Percentiles rank a stretch among this genome's conserved stretches.
Evolutionary conservation across 495 filamentous ascomycete species (phyloP).

Genomic region (Penicillium simplicissimum): DNA sequence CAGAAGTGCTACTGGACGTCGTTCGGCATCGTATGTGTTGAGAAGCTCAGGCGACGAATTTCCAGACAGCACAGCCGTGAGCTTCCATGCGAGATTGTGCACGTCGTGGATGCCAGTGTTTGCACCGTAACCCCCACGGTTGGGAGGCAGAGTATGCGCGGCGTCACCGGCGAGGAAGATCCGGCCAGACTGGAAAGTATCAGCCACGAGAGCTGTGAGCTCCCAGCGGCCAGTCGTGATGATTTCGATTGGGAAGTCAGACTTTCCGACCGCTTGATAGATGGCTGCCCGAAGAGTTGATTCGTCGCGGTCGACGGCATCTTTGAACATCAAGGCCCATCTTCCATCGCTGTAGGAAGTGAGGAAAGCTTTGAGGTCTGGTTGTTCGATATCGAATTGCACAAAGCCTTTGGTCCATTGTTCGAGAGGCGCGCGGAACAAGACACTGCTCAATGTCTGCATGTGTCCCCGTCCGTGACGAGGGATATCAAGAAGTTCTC

Average conservation of each 20-base stretch:
- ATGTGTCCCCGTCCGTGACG: conserved; percentile 34
- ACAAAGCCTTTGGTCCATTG: conserved; percentile 23
- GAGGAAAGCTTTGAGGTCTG: conserved; percentile 26
- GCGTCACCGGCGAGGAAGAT: conserved; percentile 53
- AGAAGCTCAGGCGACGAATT: conserved; percentile 41
- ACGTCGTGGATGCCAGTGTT: conserved; percentile 53
- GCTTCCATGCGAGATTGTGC: conserved; percentile 50
- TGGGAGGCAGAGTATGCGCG: conserved; percentile 51
- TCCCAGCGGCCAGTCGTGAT: conserved; percentile 34
- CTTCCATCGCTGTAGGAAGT: conserved; percentile 31
- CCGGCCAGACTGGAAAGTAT: conserved; percentile 32
- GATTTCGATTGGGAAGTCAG: conserved; percentile 27
- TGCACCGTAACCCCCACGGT: conserved; percentile 48
- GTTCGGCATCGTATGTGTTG: conserved; percentile 50
- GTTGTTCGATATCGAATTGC: conserved; percentile 29
- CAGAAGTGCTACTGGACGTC: conserved; percentile 46
- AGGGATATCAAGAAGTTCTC: conserved; percentile 29
- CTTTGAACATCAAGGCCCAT: conserved; percentile 33
- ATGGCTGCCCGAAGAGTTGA: conserved; percentile 16
- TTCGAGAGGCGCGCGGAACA: conserved; percentile 36
- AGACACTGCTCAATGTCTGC: conserved; percentile 40
- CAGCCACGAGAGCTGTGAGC: conserved; percentile 28
- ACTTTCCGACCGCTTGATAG: conserved; percentile 22
- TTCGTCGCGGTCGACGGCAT: conserved; percentile 29
- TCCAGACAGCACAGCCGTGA: conserved; percentile 46